Conservation (phyloP, 495 filamentous ascomycete species). For the Lasiosphaeria ovina region DNA sequence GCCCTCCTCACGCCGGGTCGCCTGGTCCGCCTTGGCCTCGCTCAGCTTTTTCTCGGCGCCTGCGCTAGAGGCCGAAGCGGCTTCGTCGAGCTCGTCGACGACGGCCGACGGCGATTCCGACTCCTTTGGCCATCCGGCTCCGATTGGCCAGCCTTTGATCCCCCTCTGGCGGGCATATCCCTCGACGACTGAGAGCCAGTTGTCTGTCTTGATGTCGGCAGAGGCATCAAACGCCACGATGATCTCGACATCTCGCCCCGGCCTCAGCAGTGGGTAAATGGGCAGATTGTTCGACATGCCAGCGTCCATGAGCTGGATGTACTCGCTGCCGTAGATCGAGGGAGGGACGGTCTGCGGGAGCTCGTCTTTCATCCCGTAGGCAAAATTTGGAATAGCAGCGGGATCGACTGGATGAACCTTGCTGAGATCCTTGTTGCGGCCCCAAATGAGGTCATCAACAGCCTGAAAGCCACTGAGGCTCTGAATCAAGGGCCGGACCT, state of each 20-base stretch:
- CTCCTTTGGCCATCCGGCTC: conserved; percentile 80
- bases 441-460: conserved; percentile 84
- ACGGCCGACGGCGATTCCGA: conserved; percentile 52
- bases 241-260: conserved; percentile 83
- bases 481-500: conserved; percentile 75
- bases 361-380: conserved; percentile 70
- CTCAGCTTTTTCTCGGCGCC: conserved; percentile 63
- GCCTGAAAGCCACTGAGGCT: conserved; percentile 70
- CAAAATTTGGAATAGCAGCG: conserved; percentile 82
- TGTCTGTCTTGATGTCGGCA: conserved; percentile 42
- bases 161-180: conserved; percentile 86
- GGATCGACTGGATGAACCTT: conserved; percentile 93
- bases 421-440: conserved; percentile 74
- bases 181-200: conserved; percentile 91
- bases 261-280: conserved; percentile 87
- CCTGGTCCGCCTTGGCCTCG: conserved; percentile 56
- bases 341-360: conserved; percentile 73
- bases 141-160: conserved; percentile 90
- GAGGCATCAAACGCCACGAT: conserved; percentile 57
- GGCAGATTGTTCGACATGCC: conserved; percentile 98
- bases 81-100: conserved; percentile 62
- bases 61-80: conserved; percentile 58
- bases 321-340: conserved; percentile 63
- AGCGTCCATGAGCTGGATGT: conserved; percentile 90
- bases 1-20: conserved; percentile 26